Evolutionary conservation across 306 rosid genomes (phyloP), one percentile per base, ranked within the genome.

Genomic region (Calophaca sinica): DNA sequence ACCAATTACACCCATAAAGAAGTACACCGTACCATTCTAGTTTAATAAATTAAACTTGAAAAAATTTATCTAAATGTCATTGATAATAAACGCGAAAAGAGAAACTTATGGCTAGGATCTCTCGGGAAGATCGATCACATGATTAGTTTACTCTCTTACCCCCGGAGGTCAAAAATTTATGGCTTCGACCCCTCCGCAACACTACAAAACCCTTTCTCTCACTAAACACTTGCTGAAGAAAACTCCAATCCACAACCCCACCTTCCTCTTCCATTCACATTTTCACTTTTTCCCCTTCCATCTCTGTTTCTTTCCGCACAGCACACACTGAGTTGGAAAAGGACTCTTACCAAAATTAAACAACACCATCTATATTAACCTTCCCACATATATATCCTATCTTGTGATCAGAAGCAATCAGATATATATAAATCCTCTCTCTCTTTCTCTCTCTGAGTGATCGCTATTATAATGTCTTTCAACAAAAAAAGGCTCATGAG

Each of bases 381-480:
- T 45, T 44, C 3, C 6, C 42, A 3, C 42, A 38, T 5, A 38
- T 5, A 38, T 38, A 3, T 3, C 6, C 6, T 38, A 3, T 38
- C 42, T 38, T 38, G 6, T 38, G 5, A 38, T 38, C 3, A 38
- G 36, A 32, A n/a, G n/a, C 1, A 20, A 20, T 20, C 26, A 20
- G 26, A 20, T 20, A 20, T 20, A 20, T 20, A 20, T n/a, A n/a
- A n/a, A n/a, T n/a, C n/a, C n/a, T n/a, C 26, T 20, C 26, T 20
- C 26, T 20, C 26, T 20, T 0, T 20, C 26, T 20, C 26, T 20
- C 26, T 20, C 26, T 20, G 26, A 20, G 26, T 20, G 26, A 20
- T 20, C 26, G 26, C 26, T 20, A 20, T 20, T 20, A 42, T 35
- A 41, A 87, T 87, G 88, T 79, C 83, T 82, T 79, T 68, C 72